Base-by-base conservation (phyloP, 2,329 filamentous ascomycete species). In the Metarhizium rileyi region DNA sequence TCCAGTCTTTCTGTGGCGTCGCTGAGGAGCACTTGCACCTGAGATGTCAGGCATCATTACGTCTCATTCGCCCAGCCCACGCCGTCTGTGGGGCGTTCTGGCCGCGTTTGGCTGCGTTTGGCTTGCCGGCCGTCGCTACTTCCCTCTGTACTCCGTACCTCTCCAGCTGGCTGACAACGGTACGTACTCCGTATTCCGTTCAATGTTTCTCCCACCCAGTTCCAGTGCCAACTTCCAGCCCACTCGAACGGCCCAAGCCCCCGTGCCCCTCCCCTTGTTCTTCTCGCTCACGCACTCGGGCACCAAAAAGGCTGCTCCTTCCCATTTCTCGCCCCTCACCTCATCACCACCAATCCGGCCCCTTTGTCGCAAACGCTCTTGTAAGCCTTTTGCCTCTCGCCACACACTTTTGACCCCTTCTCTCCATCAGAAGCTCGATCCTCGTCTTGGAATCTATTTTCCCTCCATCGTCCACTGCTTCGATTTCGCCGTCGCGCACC, bases 231-330 rank as follows among this genome's bases (percentile, higher is more conserved):
- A 14, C 50, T n/a, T n/a, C n/a, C n/a, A n/a, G n/a, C n/a, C n/a
- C n/a, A n/a, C n/a, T n/a, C n/a, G n/a, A n/a, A n/a, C n/a, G 38
- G 46, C 28, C 46, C n/a, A 41, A 30, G 44, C 20, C 47, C n/a
- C 47, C 47, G 36, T 53, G 53, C 50, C 52, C 54, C 54, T 56
- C 50, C 43, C 22, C 30, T 56, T 57, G 58, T 53, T 50, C 51
- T 50, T 51, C 52, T 56, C 53, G 56, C 51, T 51, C 55, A 51
- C 48, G n/a, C n/a, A n/a, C n/a, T n/a, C n/a, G n/a, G n/a, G n/a
- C n/a, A n/a, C 33, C 33, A 36, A 38, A 38, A 41, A 23, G 38
- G 46, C 46, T 18, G 36, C 46, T 50, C 50, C 44, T 48, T 44
- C 48, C 51, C 51, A 48, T 46, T 44, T 46, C 26, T 16, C 25